Conservation (phyloP, 805 yeast genomes). For the Phaffomyces opuntiae region DNA sequence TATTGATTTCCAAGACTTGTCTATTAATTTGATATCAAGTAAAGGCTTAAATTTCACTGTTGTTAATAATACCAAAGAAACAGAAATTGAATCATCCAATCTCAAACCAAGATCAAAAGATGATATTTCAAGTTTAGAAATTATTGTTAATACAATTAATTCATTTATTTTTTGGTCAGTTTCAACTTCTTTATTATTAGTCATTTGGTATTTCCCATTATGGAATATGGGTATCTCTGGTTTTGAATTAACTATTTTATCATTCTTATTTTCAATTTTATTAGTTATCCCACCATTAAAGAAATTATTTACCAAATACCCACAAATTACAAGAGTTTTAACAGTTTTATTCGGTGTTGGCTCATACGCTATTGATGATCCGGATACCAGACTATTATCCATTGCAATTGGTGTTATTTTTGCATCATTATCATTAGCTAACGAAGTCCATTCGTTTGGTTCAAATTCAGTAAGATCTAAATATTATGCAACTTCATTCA, state of each 20-base stretch:
- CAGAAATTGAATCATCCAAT: not conserved
- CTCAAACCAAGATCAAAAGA: constrained; percentile 19
- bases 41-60: constrained; percentile 15
- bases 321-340: constrained; percentile 47
- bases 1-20: constrained; percentile 60
- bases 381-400: constrained; percentile 60
- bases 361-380: constrained; percentile 60
- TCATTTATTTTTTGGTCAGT: constrained; percentile 83
- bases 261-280: constrained; percentile 53
- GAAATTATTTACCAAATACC: constrained; percentile 32
- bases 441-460: constrained; percentile 24
- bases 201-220: constrained; percentile 95
- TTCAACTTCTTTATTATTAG: constrained; percentile 69
- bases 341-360: constrained; percentile 67
- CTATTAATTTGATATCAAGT: constrained; percentile 29
- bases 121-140: constrained; percentile 27
- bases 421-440: constrained; percentile 49
- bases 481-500: constrained; percentile 42
- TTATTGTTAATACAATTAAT: constrained; percentile 45
- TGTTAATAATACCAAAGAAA: constrained; percentile 6
- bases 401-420: constrained; percentile 63
- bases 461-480: constrained; percentile 16
- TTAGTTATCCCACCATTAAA: constrained; percentile 41
- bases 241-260: constrained; percentile 66
- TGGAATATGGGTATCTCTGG: constrained; percentile 99